Percentiles rank a stretch among this genome's conserved stretches.
These are phyloP conservation scores for Phytophthora cryptogea DNA, from an alignment of 352 stramenopile species.

Conservation along the genomic window DNA sequence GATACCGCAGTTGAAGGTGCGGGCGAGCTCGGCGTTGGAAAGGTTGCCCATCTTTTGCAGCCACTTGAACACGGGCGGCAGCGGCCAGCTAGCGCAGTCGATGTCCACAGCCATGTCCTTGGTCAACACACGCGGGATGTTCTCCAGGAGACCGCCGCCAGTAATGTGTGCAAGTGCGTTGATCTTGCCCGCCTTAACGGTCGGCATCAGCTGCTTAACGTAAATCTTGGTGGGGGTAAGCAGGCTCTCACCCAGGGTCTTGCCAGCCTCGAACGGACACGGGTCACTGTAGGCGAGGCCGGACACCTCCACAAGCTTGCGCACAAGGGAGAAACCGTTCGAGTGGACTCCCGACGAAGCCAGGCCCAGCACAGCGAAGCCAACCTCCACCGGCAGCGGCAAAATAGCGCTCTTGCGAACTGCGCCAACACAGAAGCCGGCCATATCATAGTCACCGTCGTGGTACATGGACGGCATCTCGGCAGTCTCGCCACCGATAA, in stretches of 20 bases:
- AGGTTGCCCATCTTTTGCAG: conserved; percentile 93
- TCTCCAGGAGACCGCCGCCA: conserved; percentile 97
- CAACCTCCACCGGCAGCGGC: conserved; percentile 85
- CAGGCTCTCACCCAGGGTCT: conserved; percentile 94
- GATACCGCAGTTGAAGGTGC: conserved; percentile 99
- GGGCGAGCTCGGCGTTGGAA: conserved; percentile 94
- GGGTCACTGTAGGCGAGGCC: conserved; percentile 78
- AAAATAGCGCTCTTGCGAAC: conserved; percentile 89
- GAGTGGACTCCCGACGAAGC: conserved; percentile 97
- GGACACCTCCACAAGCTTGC: conserved; percentile 95
- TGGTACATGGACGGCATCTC: conserved; percentile 99
- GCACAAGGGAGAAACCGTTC: conserved; percentile 99
- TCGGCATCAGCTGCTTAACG: conserved; percentile 90
- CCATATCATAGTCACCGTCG: conserved; percentile 98
- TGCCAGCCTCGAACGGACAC: conserved; percentile 75
- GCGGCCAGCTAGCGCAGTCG: conserved; percentile 86
- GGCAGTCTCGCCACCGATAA: conserved; percentile 97
- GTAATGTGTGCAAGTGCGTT: conserved; percentile 98
- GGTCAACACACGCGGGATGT: conserved; percentile 96
- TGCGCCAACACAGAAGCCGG: conserved; percentile 97
- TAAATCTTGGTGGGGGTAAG: conserved; percentile 98
- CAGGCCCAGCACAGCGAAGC: conserved; percentile 95
- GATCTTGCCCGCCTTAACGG: conserved; percentile 79
- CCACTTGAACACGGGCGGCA: conserved; percentile 98
- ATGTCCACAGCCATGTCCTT: conserved; percentile 94